phyloP scores from a whole-genome alignment of 805 yeast species.

The Ogataea salicorniae region DNA sequence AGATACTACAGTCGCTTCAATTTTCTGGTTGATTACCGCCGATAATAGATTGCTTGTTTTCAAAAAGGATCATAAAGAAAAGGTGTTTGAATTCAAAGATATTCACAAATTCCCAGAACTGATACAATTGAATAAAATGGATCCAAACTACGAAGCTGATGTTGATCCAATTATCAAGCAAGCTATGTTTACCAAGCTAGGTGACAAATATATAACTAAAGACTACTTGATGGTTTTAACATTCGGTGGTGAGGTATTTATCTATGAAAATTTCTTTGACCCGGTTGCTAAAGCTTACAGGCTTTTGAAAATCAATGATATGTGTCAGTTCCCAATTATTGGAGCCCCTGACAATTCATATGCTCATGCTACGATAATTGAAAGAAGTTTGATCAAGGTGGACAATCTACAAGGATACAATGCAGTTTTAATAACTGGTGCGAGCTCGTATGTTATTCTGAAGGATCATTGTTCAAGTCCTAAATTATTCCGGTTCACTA shows the following conservation, averaged over 20 bases:
- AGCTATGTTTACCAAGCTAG: slow-evolving; percentile 56
- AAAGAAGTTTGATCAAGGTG: slow-evolving; percentile 59
- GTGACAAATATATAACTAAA: slow-evolving; percentile 48
- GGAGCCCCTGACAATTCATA: slow-evolving; percentile 83
- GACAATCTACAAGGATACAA: slow-evolving; percentile 53
- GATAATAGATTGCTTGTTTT: slow-evolving; percentile 69
- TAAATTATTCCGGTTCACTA: slow-evolving; percentile 60
- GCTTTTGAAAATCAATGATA: slow-evolving; percentile 40
- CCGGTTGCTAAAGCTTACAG: slow-evolving; percentile 32
- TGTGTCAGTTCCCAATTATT: slow-evolving; percentile 43
- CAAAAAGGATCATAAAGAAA: slow-evolving; percentile 47
- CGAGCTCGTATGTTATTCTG: slow-evolving; percentile 61
- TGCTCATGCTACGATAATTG: slow-evolving; percentile 61
- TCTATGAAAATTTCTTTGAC: slow-evolving; percentile 56
- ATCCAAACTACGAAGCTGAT: slow-evolving; percentile 41
- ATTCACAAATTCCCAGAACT: slow-evolving; percentile 42
- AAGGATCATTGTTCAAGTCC: slow-evolving; percentile 62
- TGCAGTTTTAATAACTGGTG: slow-evolving; percentile 68
- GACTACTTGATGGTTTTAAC: slow-evolving; percentile 70
- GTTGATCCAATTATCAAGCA: slow-evolving; percentile 77
- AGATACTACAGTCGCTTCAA: slow-evolving; percentile 28
- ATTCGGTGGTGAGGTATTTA: slow-evolving; percentile 71
- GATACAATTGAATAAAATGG: slow-evolving; percentile 42
- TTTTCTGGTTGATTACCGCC: slow-evolving; percentile 68
- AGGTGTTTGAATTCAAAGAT: slow-evolving; percentile 48